Base-by-base conservation (phyloP, 768 basidiomycete genomes). In the Amanita rimosa region DNA sequence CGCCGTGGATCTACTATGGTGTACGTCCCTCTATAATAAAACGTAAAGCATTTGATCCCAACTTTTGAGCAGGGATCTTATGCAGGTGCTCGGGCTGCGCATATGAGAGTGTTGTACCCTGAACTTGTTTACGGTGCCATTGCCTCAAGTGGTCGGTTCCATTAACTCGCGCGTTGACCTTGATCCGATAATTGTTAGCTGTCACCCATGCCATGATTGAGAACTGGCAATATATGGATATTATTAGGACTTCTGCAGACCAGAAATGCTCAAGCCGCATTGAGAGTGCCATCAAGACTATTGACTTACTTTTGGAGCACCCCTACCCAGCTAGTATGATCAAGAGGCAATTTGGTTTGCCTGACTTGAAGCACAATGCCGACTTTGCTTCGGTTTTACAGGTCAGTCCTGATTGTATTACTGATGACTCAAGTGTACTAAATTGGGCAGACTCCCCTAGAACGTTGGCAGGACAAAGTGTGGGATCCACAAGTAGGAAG, bases 1-100 rank as follows among this genome's bases (percentile, higher is more conserved):
- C 82, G 1, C 86, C 88, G 7, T 92, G 89, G 89, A 90, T 92
- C 49, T 92, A 95, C 61, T 95, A 95, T 58, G 95, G 95, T 11
- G 93, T 90, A 62, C 36, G 78, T 56, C 16, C 24, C 52, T 8
- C 21, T 19, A 43, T 17, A 46, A n/a, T 26, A 6, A 33, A 37
- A 24, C n/a, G 7, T 36, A 44, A 16, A 10, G 3, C 6, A 4
- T 8, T 2, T 51, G 4, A 33, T 14, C 33, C 13, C 22, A 11
- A 6, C 16, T 17, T 7, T 17, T 31, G 22, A 19, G n/a, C 54
- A 85, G 83, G 85, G 87, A 9, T 92, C 88, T 0, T 95, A 95
- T 55, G 92, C 92, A 6, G 94, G 94, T 52, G 94, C 93, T 6
- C 81, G 93, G 6, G 83, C 92, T 0, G 94, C 94, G 0, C 90